A percentile compares a stretch with the other conserved stretches of the same genome.
Evolutionary conservation across 163 green algal genomes (phyloP).

Genomic region (Chlorella variabilis): DNA sequence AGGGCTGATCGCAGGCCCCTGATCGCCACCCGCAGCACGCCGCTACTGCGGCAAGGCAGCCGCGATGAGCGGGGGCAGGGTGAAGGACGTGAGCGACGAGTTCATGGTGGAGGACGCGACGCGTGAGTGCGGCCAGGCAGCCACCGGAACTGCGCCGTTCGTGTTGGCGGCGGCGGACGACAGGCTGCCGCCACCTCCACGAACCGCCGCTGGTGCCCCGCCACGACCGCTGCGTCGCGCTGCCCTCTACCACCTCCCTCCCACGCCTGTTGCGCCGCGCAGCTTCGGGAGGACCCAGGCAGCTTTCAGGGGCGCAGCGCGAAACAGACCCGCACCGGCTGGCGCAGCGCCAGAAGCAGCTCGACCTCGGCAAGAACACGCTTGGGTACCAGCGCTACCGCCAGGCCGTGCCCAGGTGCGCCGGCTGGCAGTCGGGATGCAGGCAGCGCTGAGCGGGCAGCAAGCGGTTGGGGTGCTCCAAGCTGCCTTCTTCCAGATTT

Average conservation of each 20-base stretch:
- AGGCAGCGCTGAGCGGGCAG: no score
- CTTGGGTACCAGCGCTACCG: constrained; percentile 88
- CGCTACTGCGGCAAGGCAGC: no score
- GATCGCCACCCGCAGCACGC: no score
- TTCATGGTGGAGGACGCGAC: constrained; percentile 33
- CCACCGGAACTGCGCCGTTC: neutral
- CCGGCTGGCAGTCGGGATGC: neutral
- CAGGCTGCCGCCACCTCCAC: no score
- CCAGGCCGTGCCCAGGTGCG: constrained; percentile 72
- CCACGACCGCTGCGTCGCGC: neutral
- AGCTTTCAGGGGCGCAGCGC: neutral
- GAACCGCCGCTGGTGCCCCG: neutral
- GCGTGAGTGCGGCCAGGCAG: neutral
- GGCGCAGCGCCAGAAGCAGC: constrained; percentile 89
- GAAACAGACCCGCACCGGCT: constrained; percentile 72
- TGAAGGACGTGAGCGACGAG: constrained; percentile 15
- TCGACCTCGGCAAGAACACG: constrained; percentile 96
- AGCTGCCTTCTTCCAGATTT: no score
- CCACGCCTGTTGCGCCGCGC: neutral
- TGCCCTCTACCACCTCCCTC: no score
- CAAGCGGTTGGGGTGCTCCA: no score
- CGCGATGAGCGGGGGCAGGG: constrained; percentile 3
- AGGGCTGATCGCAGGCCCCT: no score
- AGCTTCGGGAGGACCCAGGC: neutral
- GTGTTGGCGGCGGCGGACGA: neutral